Evolutionary conservation across 129 eudicot genomes (phyloP), one percentile per base, ranked within the genome.

Genomic region (Helianthus annuus): DNA sequence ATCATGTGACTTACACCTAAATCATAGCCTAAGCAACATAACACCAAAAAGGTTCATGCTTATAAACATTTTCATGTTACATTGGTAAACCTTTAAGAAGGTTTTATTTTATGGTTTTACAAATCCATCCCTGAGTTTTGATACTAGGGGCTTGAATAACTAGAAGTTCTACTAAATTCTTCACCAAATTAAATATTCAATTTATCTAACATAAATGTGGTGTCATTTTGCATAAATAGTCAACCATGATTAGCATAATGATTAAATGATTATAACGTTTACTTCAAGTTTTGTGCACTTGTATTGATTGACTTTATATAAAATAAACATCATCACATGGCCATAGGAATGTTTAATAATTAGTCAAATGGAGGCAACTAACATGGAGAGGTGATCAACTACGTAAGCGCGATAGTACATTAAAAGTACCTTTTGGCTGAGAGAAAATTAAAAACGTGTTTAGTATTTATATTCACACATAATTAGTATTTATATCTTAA

Each of bases 161-260:
- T 14, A 14, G n/a, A 49, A 0, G 19, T 38, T 38, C 54, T 4
- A 14, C 55, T 14, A 51, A 51, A 19, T 19, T 57, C 4, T 32
- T 1, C 9, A 57, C 63, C 63, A 0, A 57, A 57, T 8, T 40
- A 5, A 40, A 40, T 40, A 40, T 40, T 5, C 45, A 40, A 40
- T 15, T 52, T 7, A n/a, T 15, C 17, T 7, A 15, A 6, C 27
- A 53, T 53, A n/a, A 15, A 53, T 53, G 6, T 53, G 3, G 22
- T 52, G 16, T 15, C 9, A 53, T 14, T 4, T 34, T 51, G 10
- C 15, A 9, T 52, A 49, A 15, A 36, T 69, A 29, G 36, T 69
- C 73, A 69, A 69, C 73, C 24, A 4, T 34, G 22, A 49, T 51
- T 29, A 52, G 73, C 73, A 51, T 34, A 51, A 68, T 68, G 48